phyloP scores from a whole-genome alignment of 1,284 basidiomycete genomes.

The Golubevia pallescens region DNA sequence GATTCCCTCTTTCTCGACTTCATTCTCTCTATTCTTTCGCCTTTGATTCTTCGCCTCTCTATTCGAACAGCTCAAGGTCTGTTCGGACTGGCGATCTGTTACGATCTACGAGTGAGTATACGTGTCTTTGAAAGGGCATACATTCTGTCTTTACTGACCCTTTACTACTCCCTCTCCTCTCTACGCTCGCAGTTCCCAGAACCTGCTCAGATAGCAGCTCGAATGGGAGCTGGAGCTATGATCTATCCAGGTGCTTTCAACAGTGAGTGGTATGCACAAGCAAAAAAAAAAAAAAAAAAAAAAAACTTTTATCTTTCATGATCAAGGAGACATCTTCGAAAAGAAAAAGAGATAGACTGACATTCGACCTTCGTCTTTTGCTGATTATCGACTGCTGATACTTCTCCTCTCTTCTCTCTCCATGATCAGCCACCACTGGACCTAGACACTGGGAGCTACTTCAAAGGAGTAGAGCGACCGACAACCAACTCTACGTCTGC shows the following conservation, averaged over 20 bases:
- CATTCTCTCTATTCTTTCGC: too few species aligned
- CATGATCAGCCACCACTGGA: constrained; percentile 34
- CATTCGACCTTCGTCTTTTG: too few species aligned
- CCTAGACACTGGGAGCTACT: constrained; percentile 56
- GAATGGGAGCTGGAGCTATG: constrained; percentile 53
- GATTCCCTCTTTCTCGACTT: too few species aligned
- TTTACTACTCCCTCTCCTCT: too few species aligned
- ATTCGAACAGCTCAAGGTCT: constrained; percentile 26
- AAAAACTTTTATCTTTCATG: too few species aligned
- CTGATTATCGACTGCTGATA: too few species aligned
- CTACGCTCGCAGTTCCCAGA: too few species aligned
- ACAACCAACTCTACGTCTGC: constrained; percentile 51
- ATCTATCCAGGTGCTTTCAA: constrained; percentile 62
- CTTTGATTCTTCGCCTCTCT: background rate
- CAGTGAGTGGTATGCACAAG: constrained; percentile 7
- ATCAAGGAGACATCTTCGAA: too few species aligned
- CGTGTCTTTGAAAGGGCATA: too few species aligned
- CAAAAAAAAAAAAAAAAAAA: too few species aligned
- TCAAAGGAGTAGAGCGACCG: constrained; percentile 43
- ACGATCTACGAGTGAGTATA: constrained; percentile 62
- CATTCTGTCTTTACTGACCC: too few species aligned
- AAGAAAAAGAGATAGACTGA: too few species aligned
- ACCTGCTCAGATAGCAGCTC: constrained; percentile 44
- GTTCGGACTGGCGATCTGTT: constrained; percentile 60
- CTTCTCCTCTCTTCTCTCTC: background rate